Evolutionary conservation across 768 basidiomycete genomes (phyloP), one percentile per base, ranked within the genome.

Genomic region (Amanita inopinata): DNA sequence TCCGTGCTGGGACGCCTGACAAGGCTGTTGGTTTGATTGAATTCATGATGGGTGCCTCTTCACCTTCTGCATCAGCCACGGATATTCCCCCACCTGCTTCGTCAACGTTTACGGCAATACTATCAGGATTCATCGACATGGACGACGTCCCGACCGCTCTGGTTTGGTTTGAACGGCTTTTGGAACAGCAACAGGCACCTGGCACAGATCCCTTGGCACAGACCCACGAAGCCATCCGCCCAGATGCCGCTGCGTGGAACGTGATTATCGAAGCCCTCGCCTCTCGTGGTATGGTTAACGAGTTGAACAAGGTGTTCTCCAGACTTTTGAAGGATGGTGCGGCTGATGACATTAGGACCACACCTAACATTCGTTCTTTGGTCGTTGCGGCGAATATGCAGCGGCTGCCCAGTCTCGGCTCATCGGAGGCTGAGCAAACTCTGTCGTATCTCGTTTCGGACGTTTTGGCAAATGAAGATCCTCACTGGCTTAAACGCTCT

Each of bases 151-250:
- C 61, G 2, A 79, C 74, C 0, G 87, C 87, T 0, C 51, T 80
- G 32, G 56, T 64, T 4, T 93, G 89, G 89, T 86, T 83, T 51
- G 66, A 79, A 31, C 70, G 74, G 35, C 65, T 90, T 22, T 59
- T 83, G 34, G 55, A 59, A 19, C 72, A 77, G 8, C 15, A 35
- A 1, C 18, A 46, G 53, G 53, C 32, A 18, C 51, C 43, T 50
- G 56, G 50, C 47, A 43, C 50, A 24, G 53, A 66, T 47, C 67
- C 68, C 1, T 73, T 64, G 48, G 61, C 70, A 38, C 59, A 76
- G 49, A 12, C 50, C 54, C 3, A 61, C 57, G 52, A 56, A 54
- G 67, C 76, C 12, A 58, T 68, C 3, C 67, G 71, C 8, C 86
- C 86, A 2, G 70, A 76, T 48, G 46, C 52, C 3, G 47, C 61